phyloP scores from a whole-genome alignment of 176 grass and related monocot genomes.

The Aegilops umbellulata region DNA sequence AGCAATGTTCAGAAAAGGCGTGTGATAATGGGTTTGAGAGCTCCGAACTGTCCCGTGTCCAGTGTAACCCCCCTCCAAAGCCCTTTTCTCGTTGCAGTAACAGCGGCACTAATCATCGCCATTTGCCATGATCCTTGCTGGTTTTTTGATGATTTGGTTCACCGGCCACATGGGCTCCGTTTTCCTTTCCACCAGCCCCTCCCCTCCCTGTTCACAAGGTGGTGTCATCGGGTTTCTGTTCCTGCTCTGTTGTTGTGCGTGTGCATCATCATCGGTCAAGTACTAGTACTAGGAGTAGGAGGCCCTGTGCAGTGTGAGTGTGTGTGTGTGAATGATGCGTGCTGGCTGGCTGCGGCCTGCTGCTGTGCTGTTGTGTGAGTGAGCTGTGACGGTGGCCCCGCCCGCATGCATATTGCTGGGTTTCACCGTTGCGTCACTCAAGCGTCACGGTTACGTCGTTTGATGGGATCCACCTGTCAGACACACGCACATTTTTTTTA shows the following conservation, averaged over 20 bases:
- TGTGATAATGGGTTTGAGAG: background rate
- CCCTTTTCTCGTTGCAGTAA: background rate
- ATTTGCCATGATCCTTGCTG: background rate
- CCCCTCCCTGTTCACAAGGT: background rate
- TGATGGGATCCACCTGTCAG: background rate
- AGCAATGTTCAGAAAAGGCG: background rate
- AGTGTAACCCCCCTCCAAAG: background rate
- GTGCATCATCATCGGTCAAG: background rate
- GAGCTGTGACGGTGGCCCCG: background rate
- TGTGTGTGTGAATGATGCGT: background rate
- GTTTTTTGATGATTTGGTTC: background rate
- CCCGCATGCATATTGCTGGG: background rate
- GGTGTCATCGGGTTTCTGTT: background rate
- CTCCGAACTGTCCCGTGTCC: background rate
- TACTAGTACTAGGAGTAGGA: background rate
- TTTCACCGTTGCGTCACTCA: conserved; percentile 11
- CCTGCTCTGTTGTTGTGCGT: background rate
- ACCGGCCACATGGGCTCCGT: conserved; percentile 33
- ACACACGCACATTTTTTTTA: background rate
- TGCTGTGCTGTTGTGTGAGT: background rate
- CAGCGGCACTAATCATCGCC: background rate
- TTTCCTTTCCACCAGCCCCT: background rate
- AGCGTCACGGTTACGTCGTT: background rate
- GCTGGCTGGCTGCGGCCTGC: background rate
- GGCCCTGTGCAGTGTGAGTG: background rate